Conservation (phyloP, 2,329 filamentous ascomycete genomes). For the Zarea fungicola region DNA sequence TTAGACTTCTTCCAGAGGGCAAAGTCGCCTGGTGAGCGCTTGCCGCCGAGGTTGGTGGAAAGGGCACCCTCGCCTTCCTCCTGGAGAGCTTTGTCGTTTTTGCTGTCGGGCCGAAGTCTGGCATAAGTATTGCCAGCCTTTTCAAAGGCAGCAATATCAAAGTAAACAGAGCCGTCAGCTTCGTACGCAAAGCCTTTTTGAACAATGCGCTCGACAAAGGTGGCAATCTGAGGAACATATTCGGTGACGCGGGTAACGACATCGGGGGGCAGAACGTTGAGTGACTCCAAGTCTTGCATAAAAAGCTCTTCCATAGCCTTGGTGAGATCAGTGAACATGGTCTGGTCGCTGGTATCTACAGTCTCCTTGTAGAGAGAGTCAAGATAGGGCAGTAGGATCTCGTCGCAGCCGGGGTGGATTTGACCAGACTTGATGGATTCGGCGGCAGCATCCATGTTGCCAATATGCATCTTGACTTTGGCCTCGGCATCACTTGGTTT, state of each 20-base stretch:
- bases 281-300: slow-evolving; percentile 75
- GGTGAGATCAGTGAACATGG: slow-evolving; percentile 82
- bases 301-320: slow-evolving; percentile 84
- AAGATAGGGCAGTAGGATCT: slow-evolving; percentile 75
- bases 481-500: slow-evolving; percentile 72
- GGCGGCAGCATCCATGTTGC: slow-evolving; percentile 51
- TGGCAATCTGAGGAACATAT: slow-evolving; percentile 80
- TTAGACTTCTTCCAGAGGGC: slow-evolving; percentile 92
- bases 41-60: slow-evolving; percentile 55
- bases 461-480: slow-evolving; percentile 86
- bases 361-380: slow-evolving; percentile 63
- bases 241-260: slow-evolving; percentile 86
- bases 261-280: slow-evolving; percentile 82
- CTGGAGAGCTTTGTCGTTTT: slow-evolving; percentile 74
- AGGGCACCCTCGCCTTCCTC: slow-evolving; percentile 88
- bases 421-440: slow-evolving; percentile 42
- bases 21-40: slow-evolving; percentile 78
- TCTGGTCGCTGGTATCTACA: slow-evolving; percentile 57
- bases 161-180: slow-evolving; percentile 83
- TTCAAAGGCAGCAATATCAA: slow-evolving; percentile 85
- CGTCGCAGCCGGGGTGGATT: slow-evolving; percentile 52
- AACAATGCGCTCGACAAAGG: slow-evolving; percentile 77
- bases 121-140: slow-evolving; percentile 80
- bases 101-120: slow-evolving; percentile 76
- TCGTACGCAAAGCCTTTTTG: slow-evolving; percentile 83